Conservation (phyloP, 305 asterid genomes). For the Solanum aculeatissimum region DNA sequence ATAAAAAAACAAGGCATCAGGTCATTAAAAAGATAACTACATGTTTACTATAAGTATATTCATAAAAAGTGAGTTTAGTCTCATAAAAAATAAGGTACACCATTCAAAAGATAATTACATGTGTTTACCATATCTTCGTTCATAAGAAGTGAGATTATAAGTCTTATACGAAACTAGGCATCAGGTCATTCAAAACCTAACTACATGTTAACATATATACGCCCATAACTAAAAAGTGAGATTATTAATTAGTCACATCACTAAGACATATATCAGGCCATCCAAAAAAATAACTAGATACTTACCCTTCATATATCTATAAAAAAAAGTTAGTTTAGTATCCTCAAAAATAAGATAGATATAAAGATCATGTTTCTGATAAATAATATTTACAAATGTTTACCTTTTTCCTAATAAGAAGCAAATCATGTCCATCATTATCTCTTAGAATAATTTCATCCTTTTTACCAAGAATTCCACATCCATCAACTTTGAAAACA, state of each 20-base stretch:
- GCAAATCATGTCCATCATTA: slow-evolving; percentile 41
- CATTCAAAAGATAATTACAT: not conserved
- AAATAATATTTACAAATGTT: not conserved
- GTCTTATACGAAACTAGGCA: not conserved
- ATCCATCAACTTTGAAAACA: slow-evolving; percentile 58
- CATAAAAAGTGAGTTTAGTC: not conserved
- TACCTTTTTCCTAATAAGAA: slow-evolving; percentile 65
- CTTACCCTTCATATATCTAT: too few species aligned
- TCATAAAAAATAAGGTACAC: not conserved
- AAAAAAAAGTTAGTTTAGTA: not conserved
- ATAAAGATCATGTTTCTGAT: not conserved
- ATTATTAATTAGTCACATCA: too few species aligned
- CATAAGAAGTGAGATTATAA: not conserved
- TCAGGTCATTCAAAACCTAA: not conserved
- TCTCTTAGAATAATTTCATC: slow-evolving; percentile 49
- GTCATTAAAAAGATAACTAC: not conserved
- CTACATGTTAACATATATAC: too few species aligned
- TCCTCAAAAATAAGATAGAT: not conserved
- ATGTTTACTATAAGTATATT: not conserved
- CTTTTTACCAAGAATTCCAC: slow-evolving; percentile 66
- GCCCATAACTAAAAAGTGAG: too few species aligned
- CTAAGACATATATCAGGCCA: too few species aligned
- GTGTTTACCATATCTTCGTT: fast-evolving
- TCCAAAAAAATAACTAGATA: too few species aligned
- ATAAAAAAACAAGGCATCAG: not conserved